Conservation (phyloP, 306 rosid species). For the Trichosanthes cucumerina region DNA sequence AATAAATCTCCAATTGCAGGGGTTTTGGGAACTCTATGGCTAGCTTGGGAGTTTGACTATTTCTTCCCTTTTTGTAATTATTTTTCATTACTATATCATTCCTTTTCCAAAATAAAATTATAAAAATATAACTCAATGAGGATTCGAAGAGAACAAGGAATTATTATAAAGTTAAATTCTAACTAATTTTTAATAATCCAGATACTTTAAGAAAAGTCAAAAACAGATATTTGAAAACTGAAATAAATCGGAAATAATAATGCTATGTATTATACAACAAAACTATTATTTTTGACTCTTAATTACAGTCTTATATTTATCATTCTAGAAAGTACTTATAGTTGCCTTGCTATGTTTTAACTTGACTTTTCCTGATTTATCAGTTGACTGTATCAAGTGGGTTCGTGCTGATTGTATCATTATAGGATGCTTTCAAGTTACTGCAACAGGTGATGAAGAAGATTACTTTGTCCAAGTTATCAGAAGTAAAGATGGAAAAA, state of each 20-base stretch:
- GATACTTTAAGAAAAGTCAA: not conserved
- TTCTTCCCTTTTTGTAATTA: not conserved
- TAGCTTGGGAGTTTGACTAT: not conserved
- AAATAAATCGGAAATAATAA: not conserved
- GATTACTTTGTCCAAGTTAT: slow-evolving; percentile 69
- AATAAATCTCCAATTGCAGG: not conserved
- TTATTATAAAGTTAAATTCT: not conserved
- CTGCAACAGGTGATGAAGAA: slow-evolving; percentile 62
- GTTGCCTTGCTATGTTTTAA: not conserved
- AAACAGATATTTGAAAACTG: not conserved
- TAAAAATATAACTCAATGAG: not conserved
- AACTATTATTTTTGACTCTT: not conserved
- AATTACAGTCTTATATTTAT: not conserved
- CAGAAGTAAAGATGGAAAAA: slow-evolving; percentile 49
- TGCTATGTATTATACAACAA: not conserved
- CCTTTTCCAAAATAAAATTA: not conserved
- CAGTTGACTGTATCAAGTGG: slow-evolving; percentile 92
- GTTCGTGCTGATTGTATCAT: slow-evolving; percentile 73
- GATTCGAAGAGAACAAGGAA: not conserved
- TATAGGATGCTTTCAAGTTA: slow-evolving; percentile 73
- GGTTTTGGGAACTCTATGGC: not conserved
- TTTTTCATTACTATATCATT: not conserved
- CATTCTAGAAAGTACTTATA: not conserved
- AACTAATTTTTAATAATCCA: not conserved
- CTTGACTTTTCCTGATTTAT: slow-evolving; percentile 9